Conservation (phyloP, 345 rosid species). For the Citrus glauca region DNA sequence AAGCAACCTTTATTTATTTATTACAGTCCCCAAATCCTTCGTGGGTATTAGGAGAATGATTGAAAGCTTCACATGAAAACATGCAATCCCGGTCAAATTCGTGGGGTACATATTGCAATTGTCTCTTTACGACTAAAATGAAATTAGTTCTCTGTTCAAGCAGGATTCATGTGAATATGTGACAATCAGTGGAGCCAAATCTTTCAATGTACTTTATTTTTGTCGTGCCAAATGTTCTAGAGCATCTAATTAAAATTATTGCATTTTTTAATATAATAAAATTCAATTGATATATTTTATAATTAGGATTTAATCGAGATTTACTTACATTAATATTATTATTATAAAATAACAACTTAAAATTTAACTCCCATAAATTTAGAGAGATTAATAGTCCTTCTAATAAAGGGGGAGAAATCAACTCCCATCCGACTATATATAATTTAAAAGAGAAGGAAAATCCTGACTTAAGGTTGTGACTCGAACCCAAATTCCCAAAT, state of each 20-base stretch:
- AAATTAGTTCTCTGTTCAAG: background rate
- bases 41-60: conserved; percentile 1
- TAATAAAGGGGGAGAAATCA: too few relatives aligned
- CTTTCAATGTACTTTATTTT: background rate
- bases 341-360: too few relatives aligned
- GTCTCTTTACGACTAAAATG: background rate
- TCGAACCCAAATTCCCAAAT: too few relatives aligned
- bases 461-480: too few relatives aligned
- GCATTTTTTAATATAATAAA: background rate
- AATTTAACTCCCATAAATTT: too few relatives aligned
- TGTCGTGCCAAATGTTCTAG: background rate
- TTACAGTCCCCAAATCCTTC: background rate
- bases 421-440: too few relatives aligned
- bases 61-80: conserved; percentile 5
- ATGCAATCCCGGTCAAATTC: conserved; percentile 6
- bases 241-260: too few relatives aligned
- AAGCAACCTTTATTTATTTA: background rate
- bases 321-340: too few relatives aligned
- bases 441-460: too few relatives aligned
- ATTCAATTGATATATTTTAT: too few relatives aligned
- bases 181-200: background rate
- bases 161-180: background rate
- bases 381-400: too few relatives aligned
- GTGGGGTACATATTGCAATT: background rate
- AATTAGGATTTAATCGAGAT: too few relatives aligned